phyloP scores from a whole-genome alignment of 352 stramenopile species.

The Phytophthora hibernalis region DNA sequence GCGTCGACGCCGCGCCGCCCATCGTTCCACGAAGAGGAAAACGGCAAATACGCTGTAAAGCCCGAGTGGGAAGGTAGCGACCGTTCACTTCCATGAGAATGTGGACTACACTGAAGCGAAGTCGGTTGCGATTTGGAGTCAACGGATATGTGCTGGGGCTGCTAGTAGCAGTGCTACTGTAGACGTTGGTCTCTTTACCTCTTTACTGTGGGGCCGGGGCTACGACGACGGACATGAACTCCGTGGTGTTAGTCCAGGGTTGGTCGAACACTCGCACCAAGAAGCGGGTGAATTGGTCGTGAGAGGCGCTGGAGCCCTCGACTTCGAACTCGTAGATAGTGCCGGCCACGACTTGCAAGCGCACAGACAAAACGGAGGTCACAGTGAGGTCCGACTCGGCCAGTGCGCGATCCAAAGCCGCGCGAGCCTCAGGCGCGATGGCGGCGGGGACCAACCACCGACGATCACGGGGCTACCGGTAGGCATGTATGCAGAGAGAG shows the following conservation, averaged over 20 bases:
- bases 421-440: slow-evolving; percentile 31
- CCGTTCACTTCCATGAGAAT: slow-evolving; percentile 28
- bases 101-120: slow-evolving; percentile 23
- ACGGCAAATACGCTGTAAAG: slow-evolving; percentile 1
- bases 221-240: slow-evolving; percentile 32
- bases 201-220: slow-evolving; percentile 14
- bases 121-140: slow-evolving; percentile 21
- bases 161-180: too few relatives aligned
- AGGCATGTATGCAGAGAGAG: slow-evolving; percentile 22
- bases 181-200: slow-evolving; percentile 13
- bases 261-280: slow-evolving; percentile 41
- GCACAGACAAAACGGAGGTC: slow-evolving; percentile 36
- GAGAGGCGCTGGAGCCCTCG: slow-evolving; percentile 36
- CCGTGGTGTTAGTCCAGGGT: slow-evolving; percentile 40
- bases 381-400: slow-evolving; percentile 30
- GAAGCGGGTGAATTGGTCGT: slow-evolving; percentile 28
- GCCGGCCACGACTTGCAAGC: slow-evolving; percentile 45
- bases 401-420: slow-evolving; percentile 33
- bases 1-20: slow-evolving; percentile 73
- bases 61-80: slow-evolving; percentile 22
- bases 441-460: slow-evolving; percentile 31
- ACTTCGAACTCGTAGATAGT: slow-evolving; percentile 57
- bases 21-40: slow-evolving; percentile 36
- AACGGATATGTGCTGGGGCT: slow-evolving; percentile 16
- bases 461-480: slow-evolving; percentile 25